These are phyloP conservation scores for Chaetomium cochliodes DNA, from an alignment of 495 filamentous ascomycete species.

Conservation along the genomic window DNA sequence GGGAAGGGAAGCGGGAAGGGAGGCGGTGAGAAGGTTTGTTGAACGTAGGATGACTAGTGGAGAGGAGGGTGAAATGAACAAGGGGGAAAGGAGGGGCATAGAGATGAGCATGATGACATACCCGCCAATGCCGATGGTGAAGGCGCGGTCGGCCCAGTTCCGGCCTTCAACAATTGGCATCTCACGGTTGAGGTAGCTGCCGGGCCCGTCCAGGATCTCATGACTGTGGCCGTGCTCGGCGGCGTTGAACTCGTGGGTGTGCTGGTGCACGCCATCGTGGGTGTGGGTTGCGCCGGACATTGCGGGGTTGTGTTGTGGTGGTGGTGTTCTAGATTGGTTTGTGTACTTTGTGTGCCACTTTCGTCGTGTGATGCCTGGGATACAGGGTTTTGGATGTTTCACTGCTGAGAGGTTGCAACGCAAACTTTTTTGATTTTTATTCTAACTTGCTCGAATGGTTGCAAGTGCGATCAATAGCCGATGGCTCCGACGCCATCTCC, in stretches of 20 bases:
- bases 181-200: constrained; percentile 85
- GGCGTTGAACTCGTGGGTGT: constrained; percentile 56
- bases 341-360: not conserved
- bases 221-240: constrained; percentile 91
- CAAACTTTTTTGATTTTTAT: not conserved
- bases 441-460: not conserved
- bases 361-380: not conserved
- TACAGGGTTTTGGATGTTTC: not conserved
- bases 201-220: constrained; percentile 92
- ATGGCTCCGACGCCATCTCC: not conserved
- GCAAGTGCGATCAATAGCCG: not conserved
- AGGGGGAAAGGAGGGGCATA: too few species aligned
- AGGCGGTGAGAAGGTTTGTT: too few species aligned
- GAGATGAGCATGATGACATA: constrained; percentile 49
- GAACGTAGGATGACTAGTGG: too few species aligned
- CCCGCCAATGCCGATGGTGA: constrained; percentile 96
- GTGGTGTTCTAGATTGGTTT: not conserved
- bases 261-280: constrained; percentile 29
- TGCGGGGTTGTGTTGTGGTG: constrained; percentile 16
- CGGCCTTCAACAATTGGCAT: constrained; percentile 87
- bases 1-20: not conserved
- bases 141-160: constrained; percentile 86
- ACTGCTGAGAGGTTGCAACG: not conserved
- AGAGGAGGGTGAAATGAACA: too few species aligned
- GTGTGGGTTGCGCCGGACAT: constrained; percentile 25